Evolutionary conservation across 2,329 filamentous ascomycete genomes (phyloP).

Genomic region (Diaporthe batatas): DNA sequence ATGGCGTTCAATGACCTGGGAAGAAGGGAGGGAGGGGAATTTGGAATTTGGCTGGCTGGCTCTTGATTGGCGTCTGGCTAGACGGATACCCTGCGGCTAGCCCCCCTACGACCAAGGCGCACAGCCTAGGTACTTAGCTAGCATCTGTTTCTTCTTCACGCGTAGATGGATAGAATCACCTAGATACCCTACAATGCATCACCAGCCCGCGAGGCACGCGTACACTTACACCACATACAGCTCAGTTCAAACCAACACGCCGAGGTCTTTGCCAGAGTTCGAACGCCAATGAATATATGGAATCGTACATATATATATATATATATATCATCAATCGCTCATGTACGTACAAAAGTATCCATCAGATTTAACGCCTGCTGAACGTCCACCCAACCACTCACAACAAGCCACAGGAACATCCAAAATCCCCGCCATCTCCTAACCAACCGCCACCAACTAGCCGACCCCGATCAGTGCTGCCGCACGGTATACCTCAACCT

Average conservation of each 20-base stretch:
- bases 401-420: too few relatives aligned
- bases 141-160: neutral
- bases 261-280: too few relatives aligned
- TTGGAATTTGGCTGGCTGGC: too few relatives aligned
- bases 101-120: too few relatives aligned
- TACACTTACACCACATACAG: neutral
- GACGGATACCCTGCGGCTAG: neutral
- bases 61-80: neutral
- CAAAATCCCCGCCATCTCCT: too few relatives aligned
- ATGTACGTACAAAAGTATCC: neutral
- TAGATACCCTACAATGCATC: slow-evolving; percentile 30
- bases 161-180: slow-evolving; percentile 17
- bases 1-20: slow-evolving; percentile 6
- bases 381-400: neutral
- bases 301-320: too few relatives aligned
- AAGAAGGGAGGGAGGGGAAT: too few relatives aligned
- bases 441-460: too few relatives aligned
- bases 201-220: neutral
- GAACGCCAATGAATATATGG: neutral
- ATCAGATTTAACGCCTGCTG: too few relatives aligned
- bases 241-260: too few relatives aligned
- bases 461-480: slow-evolving; percentile 27
- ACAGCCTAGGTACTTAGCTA: neutral
- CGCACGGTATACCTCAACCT: slow-evolving; percentile 53
- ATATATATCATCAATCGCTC: neutral